Evolutionary conservation across 1,284 basidiomycete genomes (phyloP).

Genomic region (Sporisorium scitamineum): DNA sequence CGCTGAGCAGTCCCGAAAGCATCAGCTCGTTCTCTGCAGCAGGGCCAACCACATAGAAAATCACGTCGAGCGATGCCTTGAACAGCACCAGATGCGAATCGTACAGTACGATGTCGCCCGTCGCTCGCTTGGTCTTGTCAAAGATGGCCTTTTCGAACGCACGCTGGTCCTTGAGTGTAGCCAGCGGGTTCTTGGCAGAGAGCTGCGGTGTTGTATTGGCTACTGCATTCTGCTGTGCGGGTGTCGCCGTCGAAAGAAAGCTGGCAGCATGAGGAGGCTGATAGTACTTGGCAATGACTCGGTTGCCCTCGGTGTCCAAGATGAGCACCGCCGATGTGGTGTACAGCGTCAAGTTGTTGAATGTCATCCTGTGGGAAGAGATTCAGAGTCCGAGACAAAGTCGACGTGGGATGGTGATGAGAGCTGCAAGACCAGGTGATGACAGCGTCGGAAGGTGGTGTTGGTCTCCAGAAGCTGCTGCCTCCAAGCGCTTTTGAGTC

Average conservation of each 20-base stretch:
- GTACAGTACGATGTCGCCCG: conserved; percentile 87
- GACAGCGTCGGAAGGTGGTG: conserved; percentile 3
- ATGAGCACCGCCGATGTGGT: conserved; percentile 77
- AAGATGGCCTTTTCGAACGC: conserved; percentile 94
- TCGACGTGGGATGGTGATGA: not conserved
- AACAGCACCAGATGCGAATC: conserved; percentile 92
- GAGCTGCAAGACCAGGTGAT: not conserved
- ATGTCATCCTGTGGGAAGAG: conserved; percentile 38
- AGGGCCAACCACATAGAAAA: conserved; percentile 92
- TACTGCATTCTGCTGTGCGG: conserved; percentile 55
- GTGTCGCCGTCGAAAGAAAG: conserved; percentile 36
- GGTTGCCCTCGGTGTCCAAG: conserved; percentile 92
- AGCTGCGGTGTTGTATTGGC: conserved; percentile 52
- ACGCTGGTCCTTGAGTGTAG: conserved; percentile 89
- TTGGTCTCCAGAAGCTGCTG: conserved; percentile 17
- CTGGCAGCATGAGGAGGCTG: conserved; percentile 76
- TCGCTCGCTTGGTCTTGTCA: conserved; percentile 76
- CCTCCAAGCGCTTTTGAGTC: conserved; percentile 2
- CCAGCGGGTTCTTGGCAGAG: conserved; percentile 74
- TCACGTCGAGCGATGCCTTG: conserved; percentile 92
- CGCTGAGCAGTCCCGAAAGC: conserved; percentile 84
- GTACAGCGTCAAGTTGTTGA: conserved; percentile 66
- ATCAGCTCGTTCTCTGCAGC: conserved; percentile 94
- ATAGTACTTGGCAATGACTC: conserved; percentile 96
- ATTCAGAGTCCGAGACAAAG: not conserved